phyloP scores from a whole-genome alignment of 1,139 yeast genomes.

The Yamadazyma spencermartinsiae region DNA sequence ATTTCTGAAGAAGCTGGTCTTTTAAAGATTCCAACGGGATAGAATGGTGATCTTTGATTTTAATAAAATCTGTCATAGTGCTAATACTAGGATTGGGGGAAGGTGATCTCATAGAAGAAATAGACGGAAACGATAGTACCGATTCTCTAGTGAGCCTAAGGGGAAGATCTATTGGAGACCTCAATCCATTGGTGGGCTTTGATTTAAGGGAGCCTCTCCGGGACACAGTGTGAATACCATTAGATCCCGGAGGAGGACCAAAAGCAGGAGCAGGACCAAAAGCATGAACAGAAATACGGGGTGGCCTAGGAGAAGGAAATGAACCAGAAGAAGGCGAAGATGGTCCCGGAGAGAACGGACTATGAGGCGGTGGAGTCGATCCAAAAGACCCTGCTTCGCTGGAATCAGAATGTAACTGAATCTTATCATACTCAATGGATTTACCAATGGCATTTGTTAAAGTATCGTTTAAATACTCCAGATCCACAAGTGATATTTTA shows the following conservation, averaged over 20 bases:
- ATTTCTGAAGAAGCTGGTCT: conserved; percentile 28
- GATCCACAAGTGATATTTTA: conserved; percentile 9
- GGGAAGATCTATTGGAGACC: conserved; percentile 8
- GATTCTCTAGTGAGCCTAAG: conserved; percentile 11
- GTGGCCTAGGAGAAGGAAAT: background rate
- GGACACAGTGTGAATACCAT: no score
- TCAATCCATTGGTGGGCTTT: conserved; percentile 3
- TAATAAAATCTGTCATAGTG: conserved; percentile 21
- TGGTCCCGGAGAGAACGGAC: no score
- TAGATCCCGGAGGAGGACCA: no score
- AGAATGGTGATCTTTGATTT: conserved; percentile 21
- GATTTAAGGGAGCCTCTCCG: no score
- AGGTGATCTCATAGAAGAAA: conserved; percentile 15
- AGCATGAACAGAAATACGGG: background rate
- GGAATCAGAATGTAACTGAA: conserved; percentile 1
- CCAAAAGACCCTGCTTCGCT: background rate
- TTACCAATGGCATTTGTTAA: conserved; percentile 13
- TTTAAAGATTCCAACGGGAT: conserved; percentile 21
- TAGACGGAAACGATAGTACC: conserved; percentile 7
- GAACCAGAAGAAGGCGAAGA: no score
- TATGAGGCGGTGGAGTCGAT: background rate
- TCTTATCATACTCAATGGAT: conserved; percentile 14
- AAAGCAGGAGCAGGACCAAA: no score
- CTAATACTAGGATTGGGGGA: conserved; percentile 23
- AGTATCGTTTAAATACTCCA: conserved; percentile 5